Conservation (phyloP, 176 grass and related monocot genomes). For the Canna indica region DNA sequence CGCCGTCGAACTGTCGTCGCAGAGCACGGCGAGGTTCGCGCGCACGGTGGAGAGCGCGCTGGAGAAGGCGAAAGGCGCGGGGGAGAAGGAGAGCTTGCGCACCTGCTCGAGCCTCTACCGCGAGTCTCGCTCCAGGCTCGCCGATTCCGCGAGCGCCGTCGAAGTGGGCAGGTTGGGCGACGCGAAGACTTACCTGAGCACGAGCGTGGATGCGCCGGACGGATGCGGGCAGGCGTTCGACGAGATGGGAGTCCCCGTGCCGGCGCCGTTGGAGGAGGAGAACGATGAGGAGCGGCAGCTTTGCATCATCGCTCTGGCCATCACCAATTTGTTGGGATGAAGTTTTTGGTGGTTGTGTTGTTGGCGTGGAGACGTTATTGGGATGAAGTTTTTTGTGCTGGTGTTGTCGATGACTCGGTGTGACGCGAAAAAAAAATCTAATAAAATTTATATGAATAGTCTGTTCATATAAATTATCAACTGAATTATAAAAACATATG, state of each 20-base stretch:
- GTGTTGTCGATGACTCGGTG: too few relatives aligned
- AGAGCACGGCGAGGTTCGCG: neutral
- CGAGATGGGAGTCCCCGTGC: constrained; percentile 23
- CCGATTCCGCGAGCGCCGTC: constrained; percentile 23
- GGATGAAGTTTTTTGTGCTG: too few relatives aligned
- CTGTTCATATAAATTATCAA: too few relatives aligned
- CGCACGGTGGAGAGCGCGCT: neutral
- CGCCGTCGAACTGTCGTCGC: neutral
- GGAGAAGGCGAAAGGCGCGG: neutral
- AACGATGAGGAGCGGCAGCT: constrained; percentile 27
- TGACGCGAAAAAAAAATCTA: too few relatives aligned
- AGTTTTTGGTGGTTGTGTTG: too few relatives aligned
- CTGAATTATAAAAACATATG: too few relatives aligned
- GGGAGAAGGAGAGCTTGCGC: constrained; percentile 15
- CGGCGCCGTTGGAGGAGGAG: constrained; percentile 28
- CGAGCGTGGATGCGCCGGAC: constrained; percentile 27
- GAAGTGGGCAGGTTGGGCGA: constrained; percentile 22
- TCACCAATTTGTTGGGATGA: constrained; percentile 5
- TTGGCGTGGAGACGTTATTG: too few relatives aligned
- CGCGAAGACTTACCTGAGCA: constrained; percentile 41
- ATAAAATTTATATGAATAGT: too few relatives aligned
- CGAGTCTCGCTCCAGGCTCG: constrained; percentile 16
- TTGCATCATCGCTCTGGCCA: constrained; percentile 44
- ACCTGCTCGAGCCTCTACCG: constrained; percentile 32
- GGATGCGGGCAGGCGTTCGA: constrained; percentile 46